These are phyloP conservation scores for Metschnikowia vanudenii DNA, from an alignment of 805 yeast species.

Conservation along the genomic window DNA sequence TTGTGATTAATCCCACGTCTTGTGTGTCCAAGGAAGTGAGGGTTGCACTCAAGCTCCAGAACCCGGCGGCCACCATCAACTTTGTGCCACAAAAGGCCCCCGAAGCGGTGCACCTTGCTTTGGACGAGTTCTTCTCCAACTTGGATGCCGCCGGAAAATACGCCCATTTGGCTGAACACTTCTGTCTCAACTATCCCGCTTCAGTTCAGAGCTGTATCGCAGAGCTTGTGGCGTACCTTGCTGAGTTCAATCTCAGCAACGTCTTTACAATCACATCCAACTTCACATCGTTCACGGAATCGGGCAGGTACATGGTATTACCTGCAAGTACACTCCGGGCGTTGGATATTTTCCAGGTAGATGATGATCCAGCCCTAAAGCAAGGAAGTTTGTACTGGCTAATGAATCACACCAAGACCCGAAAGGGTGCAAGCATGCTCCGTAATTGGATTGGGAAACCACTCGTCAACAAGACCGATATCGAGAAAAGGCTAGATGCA, in stretches of 20 bases:
- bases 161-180: constrained; percentile 25
- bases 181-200: constrained; percentile 20
- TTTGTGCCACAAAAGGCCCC: constrained; percentile 4
- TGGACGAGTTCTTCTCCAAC: constrained; percentile 28
- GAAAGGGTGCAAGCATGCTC: constrained; percentile 68
- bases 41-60: constrained; percentile 20
- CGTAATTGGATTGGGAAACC: constrained; percentile 78
- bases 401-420: constrained; percentile 75
- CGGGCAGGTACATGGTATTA: constrained; percentile 51
- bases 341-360: constrained; percentile 71
- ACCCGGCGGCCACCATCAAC: constrained; percentile 11
- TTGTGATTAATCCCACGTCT: constrained; percentile 41
- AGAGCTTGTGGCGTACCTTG: constrained; percentile 52
- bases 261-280: constrained; percentile 54
- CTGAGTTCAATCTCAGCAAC: constrained; percentile 59
- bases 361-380: constrained; percentile 48
- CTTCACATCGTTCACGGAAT: constrained; percentile 49
- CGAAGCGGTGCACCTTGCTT: constrained; percentile 11
- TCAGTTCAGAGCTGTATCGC: constrained; percentile 38
- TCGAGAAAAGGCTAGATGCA: constrained; percentile 64
- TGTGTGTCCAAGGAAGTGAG: constrained; percentile 33
- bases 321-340: constrained; percentile 66
- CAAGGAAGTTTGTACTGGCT: constrained; percentile 79
- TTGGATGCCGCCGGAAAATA: constrained; percentile 20
- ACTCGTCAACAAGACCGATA: constrained; percentile 49